phyloP scores from a whole-genome alignment of 352 stramenopile genomes.

The Globisporangium recalcitrans region DNA sequence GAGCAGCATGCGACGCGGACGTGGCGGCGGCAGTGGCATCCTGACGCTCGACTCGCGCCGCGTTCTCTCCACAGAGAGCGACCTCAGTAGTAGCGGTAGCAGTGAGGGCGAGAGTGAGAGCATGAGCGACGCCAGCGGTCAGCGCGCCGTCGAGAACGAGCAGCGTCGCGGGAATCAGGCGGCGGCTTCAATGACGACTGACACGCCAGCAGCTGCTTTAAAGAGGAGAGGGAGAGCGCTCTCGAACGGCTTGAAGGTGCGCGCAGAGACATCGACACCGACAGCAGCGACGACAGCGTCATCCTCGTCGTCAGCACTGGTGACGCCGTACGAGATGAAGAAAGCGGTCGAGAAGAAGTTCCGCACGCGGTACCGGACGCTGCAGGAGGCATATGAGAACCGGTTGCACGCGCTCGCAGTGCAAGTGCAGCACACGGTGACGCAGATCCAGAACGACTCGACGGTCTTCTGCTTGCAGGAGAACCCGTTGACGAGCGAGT shows the following conservation, averaged over 20 bases:
- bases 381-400: constrained; percentile 71
- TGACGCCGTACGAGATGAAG: constrained; percentile 34
- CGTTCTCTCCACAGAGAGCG: not conserved
- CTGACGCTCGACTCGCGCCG: not conserved
- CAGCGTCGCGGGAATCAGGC: constrained; percentile 4
- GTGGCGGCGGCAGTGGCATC: not conserved
- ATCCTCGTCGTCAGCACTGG: not conserved
- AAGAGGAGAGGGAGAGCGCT: not conserved
- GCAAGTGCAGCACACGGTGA: constrained; percentile 46
- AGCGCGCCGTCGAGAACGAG: constrained; percentile 12
- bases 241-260: not conserved
- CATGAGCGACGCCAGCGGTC: constrained; percentile 9
- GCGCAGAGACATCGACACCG: not conserved
- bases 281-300: not conserved
- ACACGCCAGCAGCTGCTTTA: constrained; percentile 10
- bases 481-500: constrained; percentile 60
- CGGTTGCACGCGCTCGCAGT: constrained; percentile 49
- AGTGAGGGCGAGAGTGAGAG: constrained; percentile 12
- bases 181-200: not conserved
- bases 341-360: constrained; percentile 68
- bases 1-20: not conserved
- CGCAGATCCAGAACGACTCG: constrained; percentile 51
- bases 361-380: constrained; percentile 51
- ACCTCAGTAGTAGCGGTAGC: not conserved
- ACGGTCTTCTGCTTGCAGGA: constrained; percentile 62